Base-by-base conservation (phyloP, 495 filamentous ascomycete species). In the Penicillium waksmanii region DNA sequence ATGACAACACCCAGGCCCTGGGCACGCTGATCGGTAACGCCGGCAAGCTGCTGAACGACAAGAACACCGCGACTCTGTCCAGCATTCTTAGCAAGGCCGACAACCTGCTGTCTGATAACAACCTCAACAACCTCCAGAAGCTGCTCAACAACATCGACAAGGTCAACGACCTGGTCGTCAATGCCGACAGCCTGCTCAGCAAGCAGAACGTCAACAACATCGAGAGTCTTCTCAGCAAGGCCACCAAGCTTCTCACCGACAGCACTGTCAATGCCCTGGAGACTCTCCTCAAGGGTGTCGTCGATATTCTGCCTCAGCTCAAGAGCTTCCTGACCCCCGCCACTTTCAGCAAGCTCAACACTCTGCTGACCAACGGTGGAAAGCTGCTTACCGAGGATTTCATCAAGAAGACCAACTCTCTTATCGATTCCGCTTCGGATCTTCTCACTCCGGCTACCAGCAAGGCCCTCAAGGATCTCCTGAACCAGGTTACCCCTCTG, bases 91-190 rank as follows among this genome's bases (percentile, higher is more conserved):
- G 23, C 51, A 65, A 67, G 53, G 66, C 64, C 7, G 65, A 63
- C 35, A 38, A 47, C 12, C 66, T 80, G 8, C 64, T 81, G 33
- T 68, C 66, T 11, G 60, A 64, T 13, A 66, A 73, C 23, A 73
- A 76, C 11, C 66, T 79, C n/a, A 66, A 75, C 43, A 67, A 67
- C n/a, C 68, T 81, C 9, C 65, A 73, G 44, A 69, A 57, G 25
- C 58, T 81, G 19, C 57, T 80, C n/a, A 19, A 76, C 68, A 54
- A 72, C 70, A 53, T 79, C n/a, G 63, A 73, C 46, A 71, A 71
- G 33, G 65, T 80, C 12, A 75, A 74, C 34, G 64, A 56, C 11
- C 61, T 81, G 3, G 56, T 79, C n/a, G 46, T 69, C 64, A 54
- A 73, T 71, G 62, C 67, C 65, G 64, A 68, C 58, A 17, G 61